A percentile compares a stretch with the other conserved stretches of the same genome.
Conservation (phyloP, 148 eudicot genomes). For the Diospyros kaki region DNA sequence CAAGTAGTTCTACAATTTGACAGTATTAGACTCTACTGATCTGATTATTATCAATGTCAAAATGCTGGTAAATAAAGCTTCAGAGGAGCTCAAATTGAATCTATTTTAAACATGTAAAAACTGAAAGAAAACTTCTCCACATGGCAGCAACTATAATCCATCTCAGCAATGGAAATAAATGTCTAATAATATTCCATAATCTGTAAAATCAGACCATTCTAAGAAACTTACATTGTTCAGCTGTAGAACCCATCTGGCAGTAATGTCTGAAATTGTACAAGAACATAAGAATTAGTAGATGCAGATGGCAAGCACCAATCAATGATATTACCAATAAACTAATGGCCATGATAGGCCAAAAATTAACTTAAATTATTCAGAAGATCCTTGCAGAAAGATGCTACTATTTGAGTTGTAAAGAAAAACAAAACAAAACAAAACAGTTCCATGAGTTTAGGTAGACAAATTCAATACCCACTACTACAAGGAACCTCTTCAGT, state of each 20-base stretch:
- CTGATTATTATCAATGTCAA: not conserved
- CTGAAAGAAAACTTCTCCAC: not conserved
- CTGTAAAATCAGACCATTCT: not conserved
- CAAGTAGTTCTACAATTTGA: too few relatives aligned
- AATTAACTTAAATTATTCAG: not conserved
- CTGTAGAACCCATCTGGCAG: conserved; percentile 80
- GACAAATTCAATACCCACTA: conserved; percentile 50
- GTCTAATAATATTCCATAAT: not conserved
- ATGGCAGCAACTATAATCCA: not conserved
- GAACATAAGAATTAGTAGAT: conserved; percentile 8
- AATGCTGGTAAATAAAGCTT: not conserved
- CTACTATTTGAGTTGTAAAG: not conserved
- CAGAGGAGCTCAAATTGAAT: not conserved
- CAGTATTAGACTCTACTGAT: not conserved
- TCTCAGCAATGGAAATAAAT: conserved; percentile 6
- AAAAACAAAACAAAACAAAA: not conserved
- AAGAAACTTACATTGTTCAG: conserved; percentile 43
- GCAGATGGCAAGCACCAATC: not conserved
- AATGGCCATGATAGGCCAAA: not conserved
- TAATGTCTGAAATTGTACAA: conserved; percentile 53
- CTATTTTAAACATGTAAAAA: not conserved
- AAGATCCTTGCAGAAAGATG: not conserved
- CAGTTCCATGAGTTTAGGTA: conserved; percentile 14
- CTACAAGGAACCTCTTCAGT: conserved; percentile 44
- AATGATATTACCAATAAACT: not conserved